Evolutionary conservation across 1,284 basidiomycete species (phyloP), one percentile per base, ranked within the genome.

Genomic region (Chalciporus sp.): DNA sequence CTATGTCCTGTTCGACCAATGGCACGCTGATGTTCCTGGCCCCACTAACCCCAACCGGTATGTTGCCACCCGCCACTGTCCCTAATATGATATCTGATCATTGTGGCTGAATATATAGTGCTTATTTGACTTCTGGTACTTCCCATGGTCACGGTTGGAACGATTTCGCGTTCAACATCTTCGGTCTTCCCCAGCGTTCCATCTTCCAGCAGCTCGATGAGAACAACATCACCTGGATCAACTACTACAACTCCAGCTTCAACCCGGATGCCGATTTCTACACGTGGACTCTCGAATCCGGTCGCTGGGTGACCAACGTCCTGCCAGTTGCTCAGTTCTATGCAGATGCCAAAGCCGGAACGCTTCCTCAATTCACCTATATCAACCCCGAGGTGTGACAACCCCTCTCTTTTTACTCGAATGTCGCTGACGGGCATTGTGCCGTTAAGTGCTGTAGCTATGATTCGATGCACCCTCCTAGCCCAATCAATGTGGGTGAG

Each of bases 381-480:
- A 68, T 65, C 29, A 65, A 65, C 45, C 63, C 63, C 0, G 66
- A 65, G 66, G 64, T 64, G 33, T 9, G 51, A 35, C 29, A 35
- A 12, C 12, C 12, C 19, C 5, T 4, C 11, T 2, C 14, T 12
- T 16, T 4, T 42, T 8, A 4, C 14, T n/a, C 6, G 2, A 40
- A 26, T 9, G 16, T 35, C 28, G 3, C 31, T 49, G 16, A 46
- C 41, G 0, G 14, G 9, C 1, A 37, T 20, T 11, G n/a, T 31
- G 14, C 1, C 31, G 12, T 35, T 11, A 10, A 65, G 63, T 65
- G 66, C 17, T 68, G 64, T 14, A 4, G 1, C 7, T 65, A 68
- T 26, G 55, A 68, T 10, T 65, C 66, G 40, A 67, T 65, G 64
- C 63, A 68, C 51, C 66, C 63, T n/a, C 49, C 63, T 1, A 68